Evolutionary conservation across 2,329 filamentous ascomycete genomes (phyloP).

Genomic region (Alternaria gansuensis): DNA sequence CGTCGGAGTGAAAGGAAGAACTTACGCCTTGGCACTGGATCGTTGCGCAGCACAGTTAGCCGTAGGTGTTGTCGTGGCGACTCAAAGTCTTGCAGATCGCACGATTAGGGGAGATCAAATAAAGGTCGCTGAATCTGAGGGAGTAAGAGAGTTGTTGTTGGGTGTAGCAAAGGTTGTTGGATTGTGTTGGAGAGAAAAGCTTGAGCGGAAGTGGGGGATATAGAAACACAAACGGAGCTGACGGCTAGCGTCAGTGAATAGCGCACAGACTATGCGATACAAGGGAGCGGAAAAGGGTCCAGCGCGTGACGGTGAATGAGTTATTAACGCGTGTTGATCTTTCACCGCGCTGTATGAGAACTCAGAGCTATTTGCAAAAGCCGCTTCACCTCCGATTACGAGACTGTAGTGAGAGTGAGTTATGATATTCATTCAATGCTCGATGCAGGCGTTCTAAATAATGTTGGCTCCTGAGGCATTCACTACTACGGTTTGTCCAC

Average conservation of each 20-base stretch:
- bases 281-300: not conserved
- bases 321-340: not conserved
- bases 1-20: not conserved
- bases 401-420: not conserved
- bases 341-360: slow-evolving; percentile 1
- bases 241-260: not conserved
- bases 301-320: not conserved
- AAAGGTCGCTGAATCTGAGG: not conserved
- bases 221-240: not conserved
- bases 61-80: not conserved
- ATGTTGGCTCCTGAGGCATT: not conserved
- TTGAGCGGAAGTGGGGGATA: not conserved
- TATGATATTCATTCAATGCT: not conserved
- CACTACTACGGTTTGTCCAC: not conserved
- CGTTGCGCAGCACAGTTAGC: not conserved
- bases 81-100: not conserved
- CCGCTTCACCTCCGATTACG: not conserved
- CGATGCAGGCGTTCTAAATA: not conserved
- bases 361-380: not conserved
- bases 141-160: not conserved
- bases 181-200: not conserved
- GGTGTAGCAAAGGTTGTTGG: not conserved
- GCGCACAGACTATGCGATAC: not conserved
- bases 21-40: not conserved
- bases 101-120: no score